phyloP scores from a whole-genome alignment of 1,139 yeast genomes.

The Tardiomyces digboiensis region DNA sequence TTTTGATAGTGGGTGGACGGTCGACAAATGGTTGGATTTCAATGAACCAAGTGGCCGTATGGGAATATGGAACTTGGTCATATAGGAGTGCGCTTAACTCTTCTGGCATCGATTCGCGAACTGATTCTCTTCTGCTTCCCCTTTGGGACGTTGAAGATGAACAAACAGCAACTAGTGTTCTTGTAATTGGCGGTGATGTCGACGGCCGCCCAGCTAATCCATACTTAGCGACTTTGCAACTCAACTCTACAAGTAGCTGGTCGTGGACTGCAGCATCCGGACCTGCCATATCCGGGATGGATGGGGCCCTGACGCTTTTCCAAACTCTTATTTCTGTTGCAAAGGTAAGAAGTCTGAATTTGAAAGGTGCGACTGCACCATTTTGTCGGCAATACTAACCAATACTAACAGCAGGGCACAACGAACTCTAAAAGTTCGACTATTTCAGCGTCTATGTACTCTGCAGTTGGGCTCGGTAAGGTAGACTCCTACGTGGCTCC shows the following conservation, averaged over 20 bases:
- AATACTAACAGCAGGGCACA: too few relatives aligned
- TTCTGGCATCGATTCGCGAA: constrained; percentile 37
- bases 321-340: constrained; percentile 25
- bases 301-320: constrained; percentile 34
- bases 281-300: constrained; percentile 11
- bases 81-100: constrained; percentile 30
- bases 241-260: constrained; percentile 34
- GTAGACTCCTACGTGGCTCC: not conserved
- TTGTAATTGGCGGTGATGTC: constrained; percentile 34
- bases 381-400: too few relatives aligned
- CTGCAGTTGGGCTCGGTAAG: too few relatives aligned
- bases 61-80: constrained; percentile 53
- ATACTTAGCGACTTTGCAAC: constrained; percentile 29
- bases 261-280: constrained; percentile 26
- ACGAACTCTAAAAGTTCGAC: not conserved
- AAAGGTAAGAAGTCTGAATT: too few relatives aligned
- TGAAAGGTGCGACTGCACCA: too few relatives aligned
- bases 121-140: constrained; percentile 39
- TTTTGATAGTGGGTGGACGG: constrained; percentile 44
- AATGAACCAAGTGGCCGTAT: constrained; percentile 50
- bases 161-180: constrained; percentile 9
- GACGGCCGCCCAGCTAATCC: constrained; percentile 34
- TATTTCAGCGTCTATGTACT: not conserved
- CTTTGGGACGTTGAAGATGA: constrained; percentile 20
- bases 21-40: constrained; percentile 48